A percentile compares a stretch with the other conserved stretches of the same genome.
phyloP scores from a whole-genome alignment of 2,329 filamentous ascomycete species.

The Trichoderma lentiforme region DNA sequence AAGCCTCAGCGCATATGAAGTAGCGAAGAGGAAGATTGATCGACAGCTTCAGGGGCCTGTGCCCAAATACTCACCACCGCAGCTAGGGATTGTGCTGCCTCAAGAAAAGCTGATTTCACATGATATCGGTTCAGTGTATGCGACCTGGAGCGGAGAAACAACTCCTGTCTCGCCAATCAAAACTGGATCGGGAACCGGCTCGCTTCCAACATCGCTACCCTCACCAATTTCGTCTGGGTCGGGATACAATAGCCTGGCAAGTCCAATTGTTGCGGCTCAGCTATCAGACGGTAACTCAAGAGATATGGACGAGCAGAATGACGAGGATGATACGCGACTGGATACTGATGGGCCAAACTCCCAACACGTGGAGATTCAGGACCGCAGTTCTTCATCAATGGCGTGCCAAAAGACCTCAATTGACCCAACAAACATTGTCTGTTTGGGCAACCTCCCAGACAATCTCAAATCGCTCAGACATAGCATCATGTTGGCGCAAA shows the following conservation, averaged over 20 bases:
- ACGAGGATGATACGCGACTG: not conserved
- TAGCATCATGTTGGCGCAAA: conserved; percentile 15
- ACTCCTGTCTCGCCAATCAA: conserved; percentile 23
- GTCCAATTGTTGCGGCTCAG: conserved; percentile 36
- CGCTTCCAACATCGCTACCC: conserved; percentile 37
- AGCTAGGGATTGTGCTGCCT: conserved; percentile 25
- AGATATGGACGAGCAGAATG: conserved; percentile 15
- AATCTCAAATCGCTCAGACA: conserved; percentile 37
- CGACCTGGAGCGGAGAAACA: conserved; percentile 12
- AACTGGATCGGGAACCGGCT: conserved; percentile 22
- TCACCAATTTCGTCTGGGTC: conserved; percentile 49
- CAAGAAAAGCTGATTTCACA: conserved; percentile 30
- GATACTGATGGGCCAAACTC: not conserved
- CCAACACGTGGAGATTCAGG: not conserved
- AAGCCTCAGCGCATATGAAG: conserved; percentile 48
- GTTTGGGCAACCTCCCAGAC: conserved; percentile 52
- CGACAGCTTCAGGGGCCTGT: conserved; percentile 49
- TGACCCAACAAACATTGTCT: conserved; percentile 51
- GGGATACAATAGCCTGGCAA: conserved; percentile 43
- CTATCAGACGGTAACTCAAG: conserved; percentile 24
- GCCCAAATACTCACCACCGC: conserved; percentile 47
- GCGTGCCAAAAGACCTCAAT: conserved; percentile 49
- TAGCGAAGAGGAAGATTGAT: conserved; percentile 49
- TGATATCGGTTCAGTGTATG: not conserved
- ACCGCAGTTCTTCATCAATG: conserved; percentile 2